Base-by-base conservation (phyloP, 495 filamentous ascomycete genomes). In the Staphylotrichum longicolle region DNA sequence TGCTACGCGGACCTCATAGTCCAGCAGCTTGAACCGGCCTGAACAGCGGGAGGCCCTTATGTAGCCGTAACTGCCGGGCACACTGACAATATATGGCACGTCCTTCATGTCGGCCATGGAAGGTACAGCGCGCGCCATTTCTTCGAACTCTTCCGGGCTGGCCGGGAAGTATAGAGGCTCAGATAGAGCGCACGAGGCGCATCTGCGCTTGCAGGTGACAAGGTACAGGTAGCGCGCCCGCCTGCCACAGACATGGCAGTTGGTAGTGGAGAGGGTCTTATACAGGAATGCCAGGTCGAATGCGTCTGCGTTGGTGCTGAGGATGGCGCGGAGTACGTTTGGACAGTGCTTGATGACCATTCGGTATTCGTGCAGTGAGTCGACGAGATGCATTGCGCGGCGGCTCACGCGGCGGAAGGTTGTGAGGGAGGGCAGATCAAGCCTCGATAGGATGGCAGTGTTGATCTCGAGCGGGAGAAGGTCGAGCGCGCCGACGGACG, bases 321-420 rank as follows among this genome's bases (percentile, higher is more conserved):
- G 6, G 7, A 48, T 48, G 27, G 46, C 46, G 46, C 46, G 46
- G 20, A 48, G 15, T 2, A 48, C 30, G 46, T 48, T 32, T 3
- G 46, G 46, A 12, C 46, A 48, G 8, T 48, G 46, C 46, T 27
- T 30, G 15, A 30, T 2, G 46, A 48, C 7, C 4, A 20, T 4
- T 7, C 51, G 46, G 45, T 66, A 72, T 44, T 64, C 59, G 20
- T 53, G 66, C 10, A 65, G 20, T 5, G 66, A 70, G 47, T 69
- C 61, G 37, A 68, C 68, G 6, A 70, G 27, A 3, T 50, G 7
- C 58, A 63, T 64, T 15, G 68, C 68, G 30, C 67, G 55, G 27
- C 52, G 59, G 50, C 70, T 72, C 27, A 72, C 67, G 35, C 57
- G 65, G 5, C 66, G 63, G 54, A 72, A 68, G n/a, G 9, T 3